Base-by-base conservation (phyloP, 495 filamentous ascomycete species). In the Cenococcum geophilum region DNA sequence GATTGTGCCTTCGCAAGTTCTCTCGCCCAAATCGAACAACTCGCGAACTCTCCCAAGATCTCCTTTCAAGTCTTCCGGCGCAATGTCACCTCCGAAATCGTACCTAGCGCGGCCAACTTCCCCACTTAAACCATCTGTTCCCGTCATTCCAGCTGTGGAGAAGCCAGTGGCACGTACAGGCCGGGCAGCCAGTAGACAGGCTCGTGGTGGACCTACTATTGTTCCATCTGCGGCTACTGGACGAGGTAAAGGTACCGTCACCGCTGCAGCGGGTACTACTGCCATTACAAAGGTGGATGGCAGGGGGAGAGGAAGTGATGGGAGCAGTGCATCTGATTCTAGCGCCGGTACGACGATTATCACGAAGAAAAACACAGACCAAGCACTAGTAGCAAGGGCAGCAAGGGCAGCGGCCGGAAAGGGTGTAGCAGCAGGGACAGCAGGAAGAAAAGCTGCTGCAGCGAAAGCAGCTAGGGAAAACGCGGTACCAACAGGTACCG, bases 11-110 rank as follows among this genome's bases (percentile, higher is more conserved):
- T 70, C 84, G 76, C 73, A 77, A 49, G 82, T 92, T 23, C 80
- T 93, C 12, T 93, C 90, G 0, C 89, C 90, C 12, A 86, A 89
- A 66, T 90, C 89, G 0, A 83, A 83, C 25, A 93, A 95, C 70
- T 89, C 87, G 1, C 81, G 87, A 27, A 80, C 85, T 16, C 77
- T 84, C 51, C 85, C 82, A 2, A 77, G 80, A 55, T 85, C 84
- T 4, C 83, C 83, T 8, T 74, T 82, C 65, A 73, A 71, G 43
- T 18, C 40, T 45, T 45, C 40, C 40, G 65, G 77, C 16, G 75
- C 73, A 12, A 72, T 76, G 22, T 77, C 76, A 45, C 72, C 78
- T 10, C 75, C 77, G 37, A 70, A 75, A 50, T 76, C 78, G 4
- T 77, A 79, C 50, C 61, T 83, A 2, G 75, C 82, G 4, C 79